Evolutionary conservation across 2,329 filamentous ascomycete species (phyloP).

Genomic region (Sordariomycetes sp.): DNA sequence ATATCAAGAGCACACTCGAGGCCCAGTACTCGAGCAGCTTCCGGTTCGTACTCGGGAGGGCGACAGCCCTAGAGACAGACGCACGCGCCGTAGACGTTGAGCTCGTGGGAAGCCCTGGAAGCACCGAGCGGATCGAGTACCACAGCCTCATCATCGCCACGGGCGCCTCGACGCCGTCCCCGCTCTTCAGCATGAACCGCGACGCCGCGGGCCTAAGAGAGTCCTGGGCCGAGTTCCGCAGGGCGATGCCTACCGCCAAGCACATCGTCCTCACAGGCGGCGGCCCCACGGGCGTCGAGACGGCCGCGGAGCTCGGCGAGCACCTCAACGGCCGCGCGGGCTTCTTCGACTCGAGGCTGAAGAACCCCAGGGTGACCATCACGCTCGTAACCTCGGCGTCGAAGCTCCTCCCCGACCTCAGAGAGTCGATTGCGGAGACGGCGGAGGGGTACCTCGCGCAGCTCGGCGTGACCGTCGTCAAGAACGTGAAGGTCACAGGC

Average conservation of each 20-base stretch:
- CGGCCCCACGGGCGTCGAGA: conserved; percentile 35
- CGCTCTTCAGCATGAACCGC: conserved; percentile 23
- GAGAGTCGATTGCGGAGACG: conserved; percentile 20
- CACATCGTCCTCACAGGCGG: conserved; percentile 38
- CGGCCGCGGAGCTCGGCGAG: conserved; percentile 37
- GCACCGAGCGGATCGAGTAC: conserved; percentile 16
- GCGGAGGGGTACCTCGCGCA: conserved; percentile 26
- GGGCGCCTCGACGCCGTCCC: conserved; percentile 28
- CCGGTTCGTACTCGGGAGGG: conserved; percentile 26
- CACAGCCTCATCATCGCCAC: conserved; percentile 35
- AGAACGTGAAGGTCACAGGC: conserved; percentile 20
- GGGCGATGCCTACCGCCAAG: conserved; percentile 23
- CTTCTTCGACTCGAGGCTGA: conserved; percentile 17
- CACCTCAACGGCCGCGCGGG: conserved; percentile 31
- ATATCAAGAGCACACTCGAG: conserved; percentile 20
- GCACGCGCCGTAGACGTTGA: conserved; percentile 18
- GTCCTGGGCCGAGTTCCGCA: conserved; percentile 24
- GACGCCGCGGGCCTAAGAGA: conserved; percentile 17
- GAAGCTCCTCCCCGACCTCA: conserved; percentile 25
- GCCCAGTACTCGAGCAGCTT: conserved; percentile 23
- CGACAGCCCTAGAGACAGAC: conserved; percentile 18
- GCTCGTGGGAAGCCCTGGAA: neutral
- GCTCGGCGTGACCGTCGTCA: conserved; percentile 32
- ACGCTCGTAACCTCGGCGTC: conserved; percentile 25
- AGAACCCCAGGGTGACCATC: conserved; percentile 23